phyloP scores from a whole-genome alignment of 1,284 basidiomycete species.

The Apiotrichum siamense region DNA sequence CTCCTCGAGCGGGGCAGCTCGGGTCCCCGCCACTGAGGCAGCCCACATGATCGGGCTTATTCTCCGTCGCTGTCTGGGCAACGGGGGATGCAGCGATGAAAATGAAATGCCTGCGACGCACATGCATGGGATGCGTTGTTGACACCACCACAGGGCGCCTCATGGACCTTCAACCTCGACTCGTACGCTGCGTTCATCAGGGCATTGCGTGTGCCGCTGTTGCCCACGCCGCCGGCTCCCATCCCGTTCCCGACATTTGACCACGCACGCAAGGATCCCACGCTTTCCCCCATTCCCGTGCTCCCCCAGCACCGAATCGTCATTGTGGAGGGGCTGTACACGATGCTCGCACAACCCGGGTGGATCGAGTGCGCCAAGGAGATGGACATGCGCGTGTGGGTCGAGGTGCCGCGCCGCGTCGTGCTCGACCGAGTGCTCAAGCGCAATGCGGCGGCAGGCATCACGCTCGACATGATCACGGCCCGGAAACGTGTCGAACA shows the following conservation, averaged over 20 bases:
- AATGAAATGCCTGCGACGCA: no score
- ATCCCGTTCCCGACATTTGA: constrained; percentile 48
- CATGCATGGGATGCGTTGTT: not conserved
- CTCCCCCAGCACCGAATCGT: constrained; percentile 63
- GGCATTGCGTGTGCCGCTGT: constrained; percentile 52
- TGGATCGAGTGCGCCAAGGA: constrained; percentile 64
- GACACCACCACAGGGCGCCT: constrained; percentile 35
- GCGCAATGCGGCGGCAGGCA: constrained; percentile 38
- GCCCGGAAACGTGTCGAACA: constrained; percentile 7
- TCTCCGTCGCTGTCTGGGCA: no score
- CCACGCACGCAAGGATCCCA: constrained; percentile 52
- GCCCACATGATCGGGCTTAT: no score
- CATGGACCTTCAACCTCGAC: constrained; percentile 48
- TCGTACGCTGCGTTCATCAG: constrained; percentile 69
- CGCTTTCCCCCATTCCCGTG: constrained; percentile 52
- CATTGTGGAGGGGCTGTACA: constrained; percentile 78
- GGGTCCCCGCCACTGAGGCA: no score
- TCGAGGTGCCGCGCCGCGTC: constrained; percentile 58
- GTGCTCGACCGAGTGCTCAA: constrained; percentile 63
- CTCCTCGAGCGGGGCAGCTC: no score
- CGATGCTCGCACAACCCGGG: constrained; percentile 61
- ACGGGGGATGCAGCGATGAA: no score
- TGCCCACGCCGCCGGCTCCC: constrained; percentile 51
- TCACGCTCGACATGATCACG: constrained; percentile 5
- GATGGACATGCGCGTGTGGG: constrained; percentile 73